Base-by-base conservation (phyloP, 2,329 filamentous ascomycete genomes). In the Verticillium isaacii region DNA sequence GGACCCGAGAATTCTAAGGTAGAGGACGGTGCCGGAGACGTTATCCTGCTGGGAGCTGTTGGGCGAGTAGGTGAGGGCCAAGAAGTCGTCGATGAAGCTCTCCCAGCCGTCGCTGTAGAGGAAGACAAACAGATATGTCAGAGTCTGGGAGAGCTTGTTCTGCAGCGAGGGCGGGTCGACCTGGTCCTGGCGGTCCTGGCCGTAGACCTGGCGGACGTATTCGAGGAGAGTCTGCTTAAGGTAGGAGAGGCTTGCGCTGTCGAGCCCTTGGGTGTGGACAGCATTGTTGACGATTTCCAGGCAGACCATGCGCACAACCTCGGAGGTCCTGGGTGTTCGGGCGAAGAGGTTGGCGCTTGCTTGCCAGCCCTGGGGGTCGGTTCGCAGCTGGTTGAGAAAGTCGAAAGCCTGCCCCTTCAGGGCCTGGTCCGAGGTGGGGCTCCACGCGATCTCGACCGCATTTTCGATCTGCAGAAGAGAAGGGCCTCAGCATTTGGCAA, bases 121-220 rank as follows among this genome's bases (percentile, higher is more conserved):
- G 14, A 89, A 87, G 39, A 92, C 90, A 75, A 99, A 99, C 58
- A 99, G 87, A 71, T 92, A 95, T 11, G 95, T 99, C 69, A 99
- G 80, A 14, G 93, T 97, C 78, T 99, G 95, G 56, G 94, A 93
- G 67, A 99, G 86, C 78, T 99, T 99, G 80, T 98, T 99, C 77
- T 98, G 94, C 54, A 99, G 89, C 66, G 86, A 85, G 29, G 86
- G 75, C 9, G 89, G 86, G 73, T 99, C 95, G 65, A 88, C 78
- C 59, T 80, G 76, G 62, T 82, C 80, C 61, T 84, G 82, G 11
- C 80, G 75, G 37, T 80, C 80, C 45, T 82, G 79, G 60, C 87
- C 85, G 74, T 97, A 98, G 57, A 85, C 87, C 69, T 89, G 85
- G 66, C 86, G 86, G 64, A 95, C 84, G 75, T 98, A 97, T 68